phyloP scores from a whole-genome alignment of 192 early-diverging fungal species.

The Backusella circina region DNA sequence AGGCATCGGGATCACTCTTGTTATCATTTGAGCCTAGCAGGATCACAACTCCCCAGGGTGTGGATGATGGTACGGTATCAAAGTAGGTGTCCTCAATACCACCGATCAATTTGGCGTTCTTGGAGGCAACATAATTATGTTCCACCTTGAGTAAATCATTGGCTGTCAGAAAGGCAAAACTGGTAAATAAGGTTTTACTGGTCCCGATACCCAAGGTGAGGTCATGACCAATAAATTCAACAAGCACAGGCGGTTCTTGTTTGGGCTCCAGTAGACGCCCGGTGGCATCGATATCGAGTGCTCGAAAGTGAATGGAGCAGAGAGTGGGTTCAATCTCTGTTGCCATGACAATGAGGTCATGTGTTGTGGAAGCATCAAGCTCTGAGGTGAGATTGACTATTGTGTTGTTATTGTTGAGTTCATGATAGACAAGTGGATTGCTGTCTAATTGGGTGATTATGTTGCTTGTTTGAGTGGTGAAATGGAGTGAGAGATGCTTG shows the following conservation, averaged over 20 bases:
- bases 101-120: constrained; percentile 6
- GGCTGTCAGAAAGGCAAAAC: constrained; percentile 21
- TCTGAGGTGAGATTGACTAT: constrained; percentile 5
- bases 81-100: constrained; percentile 24
- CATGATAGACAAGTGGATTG: not conserved
- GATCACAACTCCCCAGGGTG: constrained; percentile 8
- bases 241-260: not conserved
- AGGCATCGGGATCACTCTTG: not conserved
- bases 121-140: constrained; percentile 17
- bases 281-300: not conserved
- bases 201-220: constrained; percentile 10
- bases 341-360: constrained; percentile 11
- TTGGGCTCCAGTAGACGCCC: not conserved
- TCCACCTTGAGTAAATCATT: constrained; percentile 12
- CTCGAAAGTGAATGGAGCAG: not conserved
- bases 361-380: not conserved
- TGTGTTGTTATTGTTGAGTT: not conserved
- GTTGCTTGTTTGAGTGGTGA: not conserved
- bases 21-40: constrained; percentile 21
- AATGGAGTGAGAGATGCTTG: not conserved
- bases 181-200: constrained; percentile 11
- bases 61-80: constrained; percentile 5
- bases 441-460: constrained; percentile 8
- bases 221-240: constrained; percentile 28
- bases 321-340: not conserved